These are phyloP conservation scores for Aspergillus sp. DNA, from an alignment of 2,329 filamentous ascomycete genomes.

Conservation along the genomic window DNA sequence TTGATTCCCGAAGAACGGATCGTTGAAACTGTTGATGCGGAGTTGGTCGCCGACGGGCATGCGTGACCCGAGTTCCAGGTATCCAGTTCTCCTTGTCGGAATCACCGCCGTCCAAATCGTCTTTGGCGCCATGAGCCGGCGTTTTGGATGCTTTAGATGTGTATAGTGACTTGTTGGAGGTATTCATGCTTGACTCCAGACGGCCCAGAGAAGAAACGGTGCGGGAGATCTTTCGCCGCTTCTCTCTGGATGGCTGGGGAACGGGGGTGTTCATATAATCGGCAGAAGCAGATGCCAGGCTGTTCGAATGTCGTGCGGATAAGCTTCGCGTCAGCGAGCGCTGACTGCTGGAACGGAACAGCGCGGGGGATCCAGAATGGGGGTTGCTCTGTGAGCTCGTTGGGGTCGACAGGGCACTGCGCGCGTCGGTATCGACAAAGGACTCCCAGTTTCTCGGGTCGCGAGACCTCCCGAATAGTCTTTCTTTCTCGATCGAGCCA, in stretches of 20 bases:
- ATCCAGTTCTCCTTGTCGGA: conserved; percentile 95
- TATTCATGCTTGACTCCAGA: conserved; percentile 50
- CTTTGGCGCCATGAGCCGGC: conserved; percentile 27
- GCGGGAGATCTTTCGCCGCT: conserved; percentile 63
- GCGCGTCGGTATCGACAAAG: conserved; percentile 76
- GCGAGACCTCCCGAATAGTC: conserved; percentile 72
- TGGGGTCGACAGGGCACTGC: conserved; percentile 76
- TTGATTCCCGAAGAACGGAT: conserved; percentile 47
- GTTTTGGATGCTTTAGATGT: conserved; percentile 27
- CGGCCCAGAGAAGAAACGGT: conserved; percentile 62
- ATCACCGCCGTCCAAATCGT: conserved; percentile 58
- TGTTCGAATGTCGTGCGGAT: conserved; percentile 56
- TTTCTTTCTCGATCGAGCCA: conserved; percentile 49
- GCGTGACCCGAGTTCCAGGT: conserved; percentile 46
- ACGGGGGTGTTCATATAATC: conserved; percentile 51
- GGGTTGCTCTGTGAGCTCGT: conserved; percentile 71
- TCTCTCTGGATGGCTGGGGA: conserved; percentile 44
- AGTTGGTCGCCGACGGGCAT: conserved; percentile 36
- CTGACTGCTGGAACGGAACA: conserved; percentile 70
- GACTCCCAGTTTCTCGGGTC: conserved; percentile 91
- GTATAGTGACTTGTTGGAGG: conserved; percentile 31
- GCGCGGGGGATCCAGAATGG: conserved; percentile 70
- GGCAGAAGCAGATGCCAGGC: conserved; percentile 32
- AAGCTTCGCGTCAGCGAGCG: conserved; percentile 47
- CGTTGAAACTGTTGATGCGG: conserved; percentile 31